phyloP scores from a whole-genome alignment of 2,329 filamentous ascomycete species.

The Calonectria montana region DNA sequence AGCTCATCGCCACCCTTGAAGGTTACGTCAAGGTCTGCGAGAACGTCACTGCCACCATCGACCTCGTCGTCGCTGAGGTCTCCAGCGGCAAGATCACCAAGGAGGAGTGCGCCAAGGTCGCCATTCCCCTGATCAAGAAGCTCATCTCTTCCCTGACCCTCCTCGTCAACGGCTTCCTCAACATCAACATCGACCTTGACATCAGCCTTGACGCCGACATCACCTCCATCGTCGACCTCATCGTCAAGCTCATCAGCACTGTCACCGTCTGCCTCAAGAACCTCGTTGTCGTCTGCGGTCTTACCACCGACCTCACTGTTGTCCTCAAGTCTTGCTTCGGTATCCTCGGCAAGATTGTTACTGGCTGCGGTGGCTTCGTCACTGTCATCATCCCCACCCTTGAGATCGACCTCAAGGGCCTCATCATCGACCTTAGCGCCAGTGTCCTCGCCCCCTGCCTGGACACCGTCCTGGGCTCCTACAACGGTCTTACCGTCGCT shows the following conservation, averaged over 20 bases:
- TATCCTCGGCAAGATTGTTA: not conserved
- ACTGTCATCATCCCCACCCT: constrained; percentile 3
- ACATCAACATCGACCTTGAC: not conserved
- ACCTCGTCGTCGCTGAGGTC: not conserved
- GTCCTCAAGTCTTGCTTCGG: not conserved
- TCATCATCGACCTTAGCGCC: not conserved
- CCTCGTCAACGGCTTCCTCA: not conserved
- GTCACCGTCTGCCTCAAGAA: not conserved
- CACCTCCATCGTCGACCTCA: not conserved
- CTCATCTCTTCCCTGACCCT: not conserved
- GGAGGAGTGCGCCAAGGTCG: not conserved
- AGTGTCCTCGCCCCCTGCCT: not conserved
- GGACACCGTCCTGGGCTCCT: not conserved
- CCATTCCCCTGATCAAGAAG: not conserved
- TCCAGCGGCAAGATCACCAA: not conserved
- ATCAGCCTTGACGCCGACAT: not conserved
- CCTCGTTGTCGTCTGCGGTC: not conserved
- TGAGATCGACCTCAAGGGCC: not conserved
- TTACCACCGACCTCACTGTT: not conserved
- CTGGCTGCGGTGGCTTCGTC: not conserved
- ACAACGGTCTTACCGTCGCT: not conserved
- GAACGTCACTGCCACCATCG: not conserved
- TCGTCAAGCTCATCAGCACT: not conserved
- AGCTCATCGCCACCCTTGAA: not conserved
- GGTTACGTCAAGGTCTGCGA: not conserved